These are phyloP conservation scores for Zea luxurians DNA, from an alignment of 176 grass and related monocot species.

Conservation along the genomic window DNA sequence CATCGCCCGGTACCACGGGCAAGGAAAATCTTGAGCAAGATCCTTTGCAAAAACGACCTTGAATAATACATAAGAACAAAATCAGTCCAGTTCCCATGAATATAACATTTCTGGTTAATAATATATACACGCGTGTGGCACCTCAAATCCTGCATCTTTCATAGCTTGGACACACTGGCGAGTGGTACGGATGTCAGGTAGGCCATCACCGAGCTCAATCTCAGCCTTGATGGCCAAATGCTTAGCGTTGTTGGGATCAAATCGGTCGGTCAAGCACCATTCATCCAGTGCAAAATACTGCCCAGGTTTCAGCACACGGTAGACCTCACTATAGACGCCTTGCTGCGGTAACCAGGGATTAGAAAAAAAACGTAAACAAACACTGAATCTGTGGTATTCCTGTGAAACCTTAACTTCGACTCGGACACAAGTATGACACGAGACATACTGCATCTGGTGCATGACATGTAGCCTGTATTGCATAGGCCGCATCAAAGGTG, in stretches of 20 bases:
- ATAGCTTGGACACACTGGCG: conserved; percentile 47
- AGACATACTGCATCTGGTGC: conserved; percentile 47
- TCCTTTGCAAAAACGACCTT: conserved; percentile 44
- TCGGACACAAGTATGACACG: not conserved
- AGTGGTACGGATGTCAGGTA: conserved; percentile 44
- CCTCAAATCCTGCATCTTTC: conserved; percentile 48
- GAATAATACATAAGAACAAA: not conserved
- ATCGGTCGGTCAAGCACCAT: conserved; percentile 46
- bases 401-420: not conserved
- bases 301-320: conserved; percentile 50
- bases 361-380: not conserved
- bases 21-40: conserved; percentile 39
- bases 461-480: no score
- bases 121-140: not conserved
- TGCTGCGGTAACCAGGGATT: not conserved
- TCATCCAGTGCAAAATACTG: conserved; percentile 47
- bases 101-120: not conserved
- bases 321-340: conserved; percentile 43
- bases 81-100: not conserved
- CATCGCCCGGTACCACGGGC: conserved; percentile 46
- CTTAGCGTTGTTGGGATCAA: conserved; percentile 37
- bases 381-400: not conserved
- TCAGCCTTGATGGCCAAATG: conserved; percentile 47
- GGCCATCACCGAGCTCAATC: conserved; percentile 49
- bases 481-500: no score